Conservation (phyloP, 2,329 filamentous ascomycete genomes). For the Xylaria sp. region DNA sequence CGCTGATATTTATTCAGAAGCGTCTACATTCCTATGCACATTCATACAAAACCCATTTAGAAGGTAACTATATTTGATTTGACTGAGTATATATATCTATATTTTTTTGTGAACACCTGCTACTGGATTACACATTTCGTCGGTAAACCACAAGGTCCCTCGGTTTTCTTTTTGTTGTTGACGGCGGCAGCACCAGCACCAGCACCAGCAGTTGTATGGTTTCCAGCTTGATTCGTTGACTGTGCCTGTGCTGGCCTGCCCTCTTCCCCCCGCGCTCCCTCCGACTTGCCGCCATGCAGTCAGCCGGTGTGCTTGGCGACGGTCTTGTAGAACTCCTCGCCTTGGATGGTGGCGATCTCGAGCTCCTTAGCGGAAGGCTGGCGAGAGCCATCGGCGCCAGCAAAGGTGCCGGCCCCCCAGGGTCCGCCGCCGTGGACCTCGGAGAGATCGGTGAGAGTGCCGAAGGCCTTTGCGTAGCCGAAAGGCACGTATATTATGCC, state of each 20-base stretch:
- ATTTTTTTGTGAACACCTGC: not conserved
- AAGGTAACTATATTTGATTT: conserved; percentile 14
- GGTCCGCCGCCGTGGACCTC: conserved; percentile 88
- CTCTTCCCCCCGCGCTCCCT: conserved; percentile 32
- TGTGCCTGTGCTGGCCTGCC: conserved; percentile 24
- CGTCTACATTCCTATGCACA: not conserved
- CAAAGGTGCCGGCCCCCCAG: conserved; percentile 95
- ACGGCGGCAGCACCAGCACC: conserved; percentile 38
- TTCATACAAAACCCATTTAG: not conserved
- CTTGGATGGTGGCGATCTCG: conserved; percentile 82
- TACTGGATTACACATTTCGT: conserved; percentile 72
- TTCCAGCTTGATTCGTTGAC: conserved; percentile 41
- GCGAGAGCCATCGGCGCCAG: conserved; percentile 81
- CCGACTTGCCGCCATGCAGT: conserved; percentile 73
- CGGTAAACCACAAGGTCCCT: conserved; percentile 81
- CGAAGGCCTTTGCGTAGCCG: conserved; percentile 86
- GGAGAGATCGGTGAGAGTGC: conserved; percentile 72
- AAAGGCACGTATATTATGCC: conserved; percentile 97
- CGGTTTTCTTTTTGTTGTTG: conserved; percentile 61
- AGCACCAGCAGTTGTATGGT: conserved; percentile 34
- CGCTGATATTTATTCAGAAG: not conserved
- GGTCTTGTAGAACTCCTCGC: conserved; percentile 82
- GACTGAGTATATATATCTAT: conserved; percentile 3
- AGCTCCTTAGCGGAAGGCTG: conserved; percentile 81
- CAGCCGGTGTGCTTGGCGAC: conserved; percentile 78